Conservation (phyloP, 768 basidiomycete genomes). For the Guyanaporus albipodus region DNA sequence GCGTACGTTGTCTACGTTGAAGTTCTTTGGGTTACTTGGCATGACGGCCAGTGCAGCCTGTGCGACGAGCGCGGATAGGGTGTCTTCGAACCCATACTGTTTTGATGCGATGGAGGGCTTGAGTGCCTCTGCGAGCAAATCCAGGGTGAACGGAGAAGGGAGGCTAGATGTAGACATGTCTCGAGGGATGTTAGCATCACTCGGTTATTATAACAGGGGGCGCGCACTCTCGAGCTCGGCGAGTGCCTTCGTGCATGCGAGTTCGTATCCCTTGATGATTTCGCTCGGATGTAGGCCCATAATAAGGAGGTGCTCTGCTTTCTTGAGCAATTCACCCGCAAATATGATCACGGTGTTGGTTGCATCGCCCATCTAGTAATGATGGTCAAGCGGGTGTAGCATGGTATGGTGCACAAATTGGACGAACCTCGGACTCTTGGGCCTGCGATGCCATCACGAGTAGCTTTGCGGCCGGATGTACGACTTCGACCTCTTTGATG, state of each 20-base stretch:
- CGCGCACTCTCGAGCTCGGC: slow-evolving; percentile 86
- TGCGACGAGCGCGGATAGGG: slow-evolving; percentile 77
- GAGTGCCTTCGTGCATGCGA: slow-evolving; percentile 79
- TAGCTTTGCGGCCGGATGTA: slow-evolving; percentile 98
- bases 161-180: slow-evolving; percentile 68
- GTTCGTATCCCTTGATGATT: slow-evolving; percentile 91
- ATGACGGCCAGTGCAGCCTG: slow-evolving; percentile 92
- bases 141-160: slow-evolving; percentile 67
- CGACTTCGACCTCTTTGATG: slow-evolving; percentile 95
- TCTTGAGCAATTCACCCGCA: slow-evolving; percentile 92
- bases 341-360: slow-evolving; percentile 95
- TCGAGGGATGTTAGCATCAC: slow-evolving; percentile 30
- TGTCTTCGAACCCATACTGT: slow-evolving; percentile 92
- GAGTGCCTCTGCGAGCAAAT: slow-evolving; percentile 68
- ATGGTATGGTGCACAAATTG: background rate
- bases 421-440: slow-evolving; percentile 84
- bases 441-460: slow-evolving; percentile 98
- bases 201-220: slow-evolving; percentile 2
- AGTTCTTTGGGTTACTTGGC: slow-evolving; percentile 83
- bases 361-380: slow-evolving; percentile 85
- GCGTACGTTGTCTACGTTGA: slow-evolving; percentile 97
- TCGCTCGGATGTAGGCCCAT: slow-evolving; percentile 99
- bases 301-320: slow-evolving; percentile 84
- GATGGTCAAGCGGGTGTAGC: background rate
- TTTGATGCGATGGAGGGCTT: slow-evolving; percentile 94